Percentiles rank a stretch among this genome's conserved stretches.
These are phyloP conservation scores for Aureobasidium leucospermi DNA, from an alignment of 2,329 filamentous ascomycete genomes.

Conservation along the genomic window DNA sequence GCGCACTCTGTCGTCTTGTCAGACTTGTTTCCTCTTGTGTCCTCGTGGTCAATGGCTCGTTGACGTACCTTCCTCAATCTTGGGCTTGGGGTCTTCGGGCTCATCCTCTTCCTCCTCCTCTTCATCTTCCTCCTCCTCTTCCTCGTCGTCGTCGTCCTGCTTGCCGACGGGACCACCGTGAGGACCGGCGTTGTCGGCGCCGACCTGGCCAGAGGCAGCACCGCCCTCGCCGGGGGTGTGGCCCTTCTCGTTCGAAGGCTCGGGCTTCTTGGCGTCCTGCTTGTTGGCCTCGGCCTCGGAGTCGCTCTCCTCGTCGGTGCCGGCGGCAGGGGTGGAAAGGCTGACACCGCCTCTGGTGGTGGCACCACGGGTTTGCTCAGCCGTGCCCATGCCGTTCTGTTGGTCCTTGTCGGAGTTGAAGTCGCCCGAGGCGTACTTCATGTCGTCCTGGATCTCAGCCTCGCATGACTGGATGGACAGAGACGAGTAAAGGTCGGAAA, in stretches of 20 bases:
- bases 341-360: slow-evolving; percentile 32
- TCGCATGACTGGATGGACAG: slow-evolving; percentile 55
- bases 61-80: slow-evolving; percentile 79
- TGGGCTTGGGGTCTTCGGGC: slow-evolving; percentile 80
- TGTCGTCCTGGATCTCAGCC: slow-evolving; percentile 50
- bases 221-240: slow-evolving; percentile 24
- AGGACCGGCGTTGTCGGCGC: slow-evolving; percentile 20
- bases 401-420: slow-evolving; percentile 31
- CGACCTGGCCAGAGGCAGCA: slow-evolving; percentile 23
- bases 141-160: slow-evolving; percentile 38
- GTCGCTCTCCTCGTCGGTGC: slow-evolving; percentile 36
- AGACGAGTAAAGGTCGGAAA: slow-evolving; percentile 58
- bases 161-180: slow-evolving; percentile 23
- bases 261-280: slow-evolving; percentile 30
- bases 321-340: slow-evolving; percentile 31
- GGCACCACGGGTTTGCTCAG: slow-evolving; percentile 25
- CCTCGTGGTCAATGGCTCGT: neutral
- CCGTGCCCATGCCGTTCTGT: slow-evolving; percentile 21
- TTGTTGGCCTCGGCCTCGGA: slow-evolving; percentile 38
- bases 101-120: slow-evolving; percentile 83
- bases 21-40: neutral
- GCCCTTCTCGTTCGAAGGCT: slow-evolving; percentile 19
- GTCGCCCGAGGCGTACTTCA: slow-evolving; percentile 40
- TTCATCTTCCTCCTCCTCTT: slow-evolving; percentile 59
- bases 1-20: slow-evolving; percentile 63